Evolutionary conservation across 1,139 yeast genomes (phyloP).

Genomic region (Geotrichum aggregatum): DNA sequence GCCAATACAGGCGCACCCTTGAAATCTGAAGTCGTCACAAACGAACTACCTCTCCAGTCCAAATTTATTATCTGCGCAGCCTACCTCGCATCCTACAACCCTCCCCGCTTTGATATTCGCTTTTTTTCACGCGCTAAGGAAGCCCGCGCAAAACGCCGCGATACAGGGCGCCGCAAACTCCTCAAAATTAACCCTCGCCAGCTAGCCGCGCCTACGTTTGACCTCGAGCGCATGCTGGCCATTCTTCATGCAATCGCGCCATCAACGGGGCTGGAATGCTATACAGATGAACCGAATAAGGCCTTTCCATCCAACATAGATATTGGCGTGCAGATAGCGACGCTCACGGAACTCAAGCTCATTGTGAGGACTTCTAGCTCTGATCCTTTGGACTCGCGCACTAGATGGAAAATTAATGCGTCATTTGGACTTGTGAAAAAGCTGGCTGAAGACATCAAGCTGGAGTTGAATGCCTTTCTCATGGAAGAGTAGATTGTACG

Average conservation of each 20-base stretch:
- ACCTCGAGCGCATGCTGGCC: slow-evolving; percentile 64
- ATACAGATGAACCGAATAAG: slow-evolving; percentile 26
- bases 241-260: slow-evolving; percentile 55
- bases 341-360: slow-evolving; percentile 53
- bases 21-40: slow-evolving; percentile 3
- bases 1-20: not conserved
- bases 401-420: slow-evolving; percentile 62
- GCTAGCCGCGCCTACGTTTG: slow-evolving; percentile 59
- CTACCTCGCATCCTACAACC: slow-evolving; percentile 64
- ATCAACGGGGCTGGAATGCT: slow-evolving; percentile 29
- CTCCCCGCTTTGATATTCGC: slow-evolving; percentile 55
- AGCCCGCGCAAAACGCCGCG: slow-evolving; percentile 44
- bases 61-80: slow-evolving; percentile 63
- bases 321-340: slow-evolving; percentile 56
- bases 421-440: slow-evolving; percentile 50
- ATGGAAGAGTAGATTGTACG: slow-evolving; percentile 32
- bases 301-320: slow-evolving; percentile 45
- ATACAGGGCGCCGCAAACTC: slow-evolving; percentile 43
- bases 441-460: slow-evolving; percentile 51
- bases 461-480: slow-evolving; percentile 55
- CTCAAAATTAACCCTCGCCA: slow-evolving; percentile 51
- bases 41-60: slow-evolving; percentile 49
- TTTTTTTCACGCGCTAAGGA: slow-evolving; percentile 58
- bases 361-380: slow-evolving; percentile 47
- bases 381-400: slow-evolving; percentile 58